A percentile compares a stretch with the other conserved stretches of the same genome.
phyloP scores from a whole-genome alignment of 1,284 basidiomycete genomes.

The Phellopilus nigrolimitatus region DNA sequence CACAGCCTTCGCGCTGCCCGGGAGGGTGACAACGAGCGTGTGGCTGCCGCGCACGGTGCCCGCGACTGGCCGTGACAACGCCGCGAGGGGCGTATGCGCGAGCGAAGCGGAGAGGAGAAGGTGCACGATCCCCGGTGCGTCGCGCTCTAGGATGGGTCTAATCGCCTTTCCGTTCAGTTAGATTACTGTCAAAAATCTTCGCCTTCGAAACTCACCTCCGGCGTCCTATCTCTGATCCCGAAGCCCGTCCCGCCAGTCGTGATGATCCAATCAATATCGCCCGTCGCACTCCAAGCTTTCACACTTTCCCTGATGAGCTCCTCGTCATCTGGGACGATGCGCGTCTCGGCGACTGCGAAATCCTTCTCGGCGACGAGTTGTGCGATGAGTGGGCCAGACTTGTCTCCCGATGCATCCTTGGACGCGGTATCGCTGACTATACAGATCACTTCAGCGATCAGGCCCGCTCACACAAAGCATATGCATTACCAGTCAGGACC shows the following conservation, averaged over 20 bases:
- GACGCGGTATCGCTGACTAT: slow-evolving; percentile 70
- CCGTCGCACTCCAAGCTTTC: slow-evolving; percentile 39
- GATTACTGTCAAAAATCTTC: neutral
- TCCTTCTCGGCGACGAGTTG: slow-evolving; percentile 41
- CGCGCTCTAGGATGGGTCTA: slow-evolving; percentile 62
- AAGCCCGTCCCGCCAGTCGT: slow-evolving; percentile 88
- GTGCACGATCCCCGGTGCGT: slow-evolving; percentile 77
- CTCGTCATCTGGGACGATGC: slow-evolving; percentile 62
- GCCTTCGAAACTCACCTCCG: slow-evolving; percentile 51
- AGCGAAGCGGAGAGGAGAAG: slow-evolving; percentile 67
- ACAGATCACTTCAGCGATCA: neutral
- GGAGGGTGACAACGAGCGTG: slow-evolving; percentile 74
- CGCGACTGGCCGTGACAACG: slow-evolving; percentile 76
- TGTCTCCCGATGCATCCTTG: slow-evolving; percentile 46
- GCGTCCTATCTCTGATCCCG: slow-evolving; percentile 72
- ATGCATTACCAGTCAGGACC: slow-evolving; percentile 14
- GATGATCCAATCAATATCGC: slow-evolving; percentile 63
- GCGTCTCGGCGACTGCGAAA: slow-evolving; percentile 31
- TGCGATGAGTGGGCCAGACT: slow-evolving; percentile 60
- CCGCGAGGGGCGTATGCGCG: slow-evolving; percentile 72
- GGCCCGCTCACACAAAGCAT: neutral
- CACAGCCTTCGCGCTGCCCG: slow-evolving; percentile 82
- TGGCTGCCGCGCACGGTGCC: slow-evolving; percentile 53
- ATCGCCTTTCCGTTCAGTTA: slow-evolving; percentile 50
- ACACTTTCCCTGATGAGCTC: slow-evolving; percentile 45